Evolutionary conservation across 345 rosid genomes (phyloP), one percentile per base, ranked within the genome.

Genomic region (Nephelium lappaceum): DNA sequence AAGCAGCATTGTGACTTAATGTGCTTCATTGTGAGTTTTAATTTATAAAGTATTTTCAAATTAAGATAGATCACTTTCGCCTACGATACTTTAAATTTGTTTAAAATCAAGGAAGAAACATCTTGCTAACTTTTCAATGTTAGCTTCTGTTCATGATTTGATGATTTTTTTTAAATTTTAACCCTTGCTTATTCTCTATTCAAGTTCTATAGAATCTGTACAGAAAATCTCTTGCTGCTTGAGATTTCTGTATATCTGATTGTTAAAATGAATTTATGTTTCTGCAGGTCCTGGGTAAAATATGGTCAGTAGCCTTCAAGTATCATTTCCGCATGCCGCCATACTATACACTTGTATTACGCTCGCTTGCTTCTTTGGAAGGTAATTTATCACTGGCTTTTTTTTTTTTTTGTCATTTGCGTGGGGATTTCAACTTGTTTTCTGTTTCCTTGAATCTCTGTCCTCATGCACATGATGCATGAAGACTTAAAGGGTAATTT

Each of bases 321-420:
- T 90, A 91, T 87, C 95, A 93, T 78, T 91, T 92, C 78, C 93
- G 93, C 79, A 95, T 95, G 99, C 99, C 98, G 6, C 98, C 98
- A 73, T 95, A 92, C 84, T 95, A 88, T 83, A 95, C 99, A 14
- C 95, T 95, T 82, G 90, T 93, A 82, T 87, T 95, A 65, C 95
- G 99, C 42, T 95, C 99, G 66, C 98, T 95, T 71, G 97, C 98
- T 71, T 95, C 98, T 82, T 83, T 95, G 49, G 99, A 95, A 91
- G 99, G 98, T 93, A 87, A 72, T 79, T 80, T 41, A 71, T 51
- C 18, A 10, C 7, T 12, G 31, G 47, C 12, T 55, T n/a, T 5
- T 61, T 66, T 58, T 31, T 47, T 16, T 55, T 5, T 6, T 36
- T 38, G 49, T 51, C 63, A 16, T 16, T 64, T 57, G 36, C 24